phyloP scores from a whole-genome alignment of 352 stramenopile genomes.

The Phytophthora pistaciae region DNA sequence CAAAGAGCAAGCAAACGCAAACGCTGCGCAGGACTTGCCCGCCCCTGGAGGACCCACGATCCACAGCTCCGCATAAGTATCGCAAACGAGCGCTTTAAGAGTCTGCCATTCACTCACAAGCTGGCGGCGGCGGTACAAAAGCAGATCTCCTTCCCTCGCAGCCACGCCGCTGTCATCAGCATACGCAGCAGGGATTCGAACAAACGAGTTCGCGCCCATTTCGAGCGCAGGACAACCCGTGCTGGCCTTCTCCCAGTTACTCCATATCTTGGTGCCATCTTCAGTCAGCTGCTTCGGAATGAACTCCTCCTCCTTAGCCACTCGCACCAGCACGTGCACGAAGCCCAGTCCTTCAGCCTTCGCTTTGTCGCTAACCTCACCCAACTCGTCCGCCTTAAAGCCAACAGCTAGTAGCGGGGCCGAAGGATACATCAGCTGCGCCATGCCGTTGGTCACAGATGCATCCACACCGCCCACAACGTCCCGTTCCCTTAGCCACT shows the following conservation, averaged over 20 bases:
- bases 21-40: background rate
- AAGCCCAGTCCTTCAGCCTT: too few species aligned
- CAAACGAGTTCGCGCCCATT: background rate
- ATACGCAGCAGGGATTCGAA: background rate
- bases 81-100: background rate
- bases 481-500: too few species aligned
- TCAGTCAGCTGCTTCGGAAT: too few species aligned
- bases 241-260: background rate
- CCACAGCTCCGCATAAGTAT: constrained; percentile 1
- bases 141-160: background rate
- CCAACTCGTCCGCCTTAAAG: too few species aligned
- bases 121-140: background rate
- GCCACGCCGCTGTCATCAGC: background rate
- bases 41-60: background rate
- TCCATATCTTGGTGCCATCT: background rate
- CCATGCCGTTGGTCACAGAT: too few species aligned
- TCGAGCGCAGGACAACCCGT: background rate
- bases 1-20: background rate
- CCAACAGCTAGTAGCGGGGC: too few species aligned
- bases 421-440: too few species aligned
- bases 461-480: too few species aligned
- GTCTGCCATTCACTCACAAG: background rate
- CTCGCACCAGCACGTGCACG: too few species aligned
- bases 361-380: too few species aligned
- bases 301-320: too few species aligned